Percentiles rank a stretch among this genome's conserved stretches.
Conservation (phyloP, 2,329 filamentous ascomycete species). For the Shiraia sp. region DNA sequence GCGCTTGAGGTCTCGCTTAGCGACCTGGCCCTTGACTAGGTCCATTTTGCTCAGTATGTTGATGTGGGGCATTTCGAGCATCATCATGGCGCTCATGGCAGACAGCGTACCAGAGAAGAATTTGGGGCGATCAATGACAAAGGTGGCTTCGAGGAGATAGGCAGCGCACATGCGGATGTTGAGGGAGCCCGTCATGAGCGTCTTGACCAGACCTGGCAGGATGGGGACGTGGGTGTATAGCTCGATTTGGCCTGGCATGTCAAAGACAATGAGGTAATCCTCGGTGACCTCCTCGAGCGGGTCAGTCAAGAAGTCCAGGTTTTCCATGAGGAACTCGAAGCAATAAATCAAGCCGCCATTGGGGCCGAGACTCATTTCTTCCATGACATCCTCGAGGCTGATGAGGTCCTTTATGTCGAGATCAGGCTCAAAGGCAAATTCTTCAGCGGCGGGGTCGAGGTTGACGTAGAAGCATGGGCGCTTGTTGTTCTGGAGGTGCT, state of each 20-base stretch:
- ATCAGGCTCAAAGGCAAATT: conserved; percentile 88
- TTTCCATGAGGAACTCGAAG: conserved; percentile 94
- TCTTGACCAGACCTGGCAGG: conserved; percentile 79
- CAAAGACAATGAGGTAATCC: conserved; percentile 95
- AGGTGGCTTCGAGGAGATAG: conserved; percentile 93
- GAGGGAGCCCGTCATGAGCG: conserved; percentile 78
- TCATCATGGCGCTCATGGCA: conserved; percentile 98
- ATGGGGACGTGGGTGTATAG: conserved; percentile 97
- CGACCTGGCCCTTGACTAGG: conserved; percentile 85
- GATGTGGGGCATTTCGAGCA: conserved; percentile 95
- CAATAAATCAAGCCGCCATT: conserved; percentile 95
- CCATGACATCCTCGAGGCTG: conserved; percentile 93
- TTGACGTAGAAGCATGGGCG: conserved; percentile 98
- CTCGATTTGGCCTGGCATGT: conserved; percentile 99
- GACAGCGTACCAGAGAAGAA: conserved; percentile 95
- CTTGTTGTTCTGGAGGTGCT: conserved; percentile 85
- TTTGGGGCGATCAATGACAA: conserved; percentile 93
- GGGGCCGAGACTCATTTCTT: conserved; percentile 85
- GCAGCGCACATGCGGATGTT: conserved; percentile 92
- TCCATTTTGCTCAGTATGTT: conserved; percentile 99
- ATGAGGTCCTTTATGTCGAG: conserved; percentile 96
- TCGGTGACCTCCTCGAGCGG: conserved; percentile 84
- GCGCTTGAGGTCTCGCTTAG: conserved; percentile 83
- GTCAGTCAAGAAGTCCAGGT: conserved; percentile 88
- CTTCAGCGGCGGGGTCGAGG: conserved; percentile 93